These are phyloP conservation scores for Nakataea oryzae DNA, from an alignment of 2,329 filamentous ascomycete genomes.

Conservation along the genomic window DNA sequence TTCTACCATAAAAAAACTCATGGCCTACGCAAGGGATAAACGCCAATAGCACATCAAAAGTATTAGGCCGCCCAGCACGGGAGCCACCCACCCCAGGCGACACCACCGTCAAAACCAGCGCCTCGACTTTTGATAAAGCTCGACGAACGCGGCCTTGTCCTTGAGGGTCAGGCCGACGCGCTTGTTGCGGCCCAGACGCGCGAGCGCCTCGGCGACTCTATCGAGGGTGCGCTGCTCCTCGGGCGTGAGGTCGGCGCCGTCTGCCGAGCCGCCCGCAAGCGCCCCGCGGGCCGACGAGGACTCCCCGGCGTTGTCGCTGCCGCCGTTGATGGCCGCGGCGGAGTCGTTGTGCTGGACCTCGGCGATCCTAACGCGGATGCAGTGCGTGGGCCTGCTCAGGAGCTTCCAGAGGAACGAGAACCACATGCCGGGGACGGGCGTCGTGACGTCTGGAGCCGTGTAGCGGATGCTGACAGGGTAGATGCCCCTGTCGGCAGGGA, in stretches of 20 bases:
- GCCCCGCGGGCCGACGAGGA: constrained; percentile 3
- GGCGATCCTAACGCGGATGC: constrained; percentile 82
- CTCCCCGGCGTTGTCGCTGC: neutral
- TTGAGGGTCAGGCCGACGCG: constrained; percentile 72
- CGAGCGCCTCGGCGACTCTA: constrained; percentile 72
- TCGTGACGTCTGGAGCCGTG: constrained; percentile 80
- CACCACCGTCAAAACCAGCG: constrained; percentile 1
- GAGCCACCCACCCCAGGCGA: neutral
- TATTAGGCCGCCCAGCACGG: neutral
- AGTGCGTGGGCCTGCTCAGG: constrained; percentile 75
- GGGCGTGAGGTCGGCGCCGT: constrained; percentile 20
- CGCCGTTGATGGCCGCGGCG: constrained; percentile 21
- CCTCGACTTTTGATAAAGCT: constrained; percentile 44
- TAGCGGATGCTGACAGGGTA: constrained; percentile 90
- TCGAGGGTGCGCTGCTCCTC: constrained; percentile 67
- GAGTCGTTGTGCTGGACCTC: constrained; percentile 49
- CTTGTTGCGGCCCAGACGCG: constrained; percentile 80
- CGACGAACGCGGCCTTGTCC: constrained; percentile 76
- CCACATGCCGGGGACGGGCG: constrained; percentile 70
- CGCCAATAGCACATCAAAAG: neutral
- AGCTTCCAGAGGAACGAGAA: constrained; percentile 73
- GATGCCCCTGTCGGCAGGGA: constrained; percentile 59
- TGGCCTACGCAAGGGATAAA: neutral
- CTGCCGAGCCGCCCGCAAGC: constrained; percentile 16
- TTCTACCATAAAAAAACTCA: neutral